Evolutionary conservation across 768 basidiomycete genomes (phyloP), one percentile per base, ranked within the genome.

Genomic region (Rubroboletus satanas): DNA sequence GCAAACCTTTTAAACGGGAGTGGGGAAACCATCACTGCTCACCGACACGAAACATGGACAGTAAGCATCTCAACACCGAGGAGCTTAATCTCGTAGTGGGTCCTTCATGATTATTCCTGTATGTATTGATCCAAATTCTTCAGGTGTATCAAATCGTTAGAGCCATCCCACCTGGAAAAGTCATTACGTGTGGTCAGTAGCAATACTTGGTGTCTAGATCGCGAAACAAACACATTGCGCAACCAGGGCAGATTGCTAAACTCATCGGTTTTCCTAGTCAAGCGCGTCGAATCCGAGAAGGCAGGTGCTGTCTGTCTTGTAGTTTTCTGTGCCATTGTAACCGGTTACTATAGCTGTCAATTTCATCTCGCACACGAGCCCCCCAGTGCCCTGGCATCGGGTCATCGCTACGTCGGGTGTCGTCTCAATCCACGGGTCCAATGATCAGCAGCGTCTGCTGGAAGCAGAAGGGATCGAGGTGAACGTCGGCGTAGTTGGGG

Each of bases 391-490:
- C 0, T 91, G 90, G 89, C 78, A 91, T 56, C 82, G 90, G 17
- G 87, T 91, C 14, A 73, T 92, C 14, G 75, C 80, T 2, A 76
- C 87, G 1, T 79, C 83, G 0, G 89, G 89, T 4, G 67, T 77
- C 0, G 83, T 90, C 57, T 90, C 89, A 0, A 88, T 90, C 5
- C 51, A 59, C 10, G 56, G 57, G 26, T 43, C 45, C 8, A 66
- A 55, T 57, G 72, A 79, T 44, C 92, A 94, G 66, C 74, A 81
- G 26, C 81, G 84, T 31, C 82, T 80, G 4, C 75, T 94, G 14
- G 81, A 84, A 56, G 84, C 81, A 0, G 93, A 94, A 66, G 90
- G 87, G 5, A 81, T 94, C 15, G 82, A 87, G 42, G 88, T 93
- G 12, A 74, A 60, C 5, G 65, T 66, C 5, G 77, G 81, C 5